phyloP scores from a whole-genome alignment of 768 basidiomycete genomes.

The Lactarius hengduanensis region DNA sequence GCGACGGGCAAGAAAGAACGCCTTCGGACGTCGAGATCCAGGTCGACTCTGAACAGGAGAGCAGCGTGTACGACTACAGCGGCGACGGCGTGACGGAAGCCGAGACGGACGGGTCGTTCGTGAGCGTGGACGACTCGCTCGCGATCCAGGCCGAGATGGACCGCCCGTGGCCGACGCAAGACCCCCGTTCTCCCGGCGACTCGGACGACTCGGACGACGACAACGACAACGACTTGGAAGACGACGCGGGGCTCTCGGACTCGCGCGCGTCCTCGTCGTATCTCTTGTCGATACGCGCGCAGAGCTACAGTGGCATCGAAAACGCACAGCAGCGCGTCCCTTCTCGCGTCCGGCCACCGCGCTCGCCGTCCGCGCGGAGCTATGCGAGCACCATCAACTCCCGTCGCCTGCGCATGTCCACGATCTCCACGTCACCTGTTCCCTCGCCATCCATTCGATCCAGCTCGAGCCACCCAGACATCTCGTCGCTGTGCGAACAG shows the following conservation, averaged over 20 bases:
- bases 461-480: slow-evolving; percentile 54
- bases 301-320: slow-evolving; percentile 17
- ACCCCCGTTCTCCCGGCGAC: slow-evolving; percentile 5
- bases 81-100: slow-evolving; percentile 20
- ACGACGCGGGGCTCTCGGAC: neutral
- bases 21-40: slow-evolving; percentile 17
- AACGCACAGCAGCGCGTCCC: slow-evolving; percentile 2
- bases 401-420: slow-evolving; percentile 38
- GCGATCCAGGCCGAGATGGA: slow-evolving; percentile 6
- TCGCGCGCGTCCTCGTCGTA: slow-evolving; percentile 3
- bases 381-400: slow-evolving; percentile 25
- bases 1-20: slow-evolving; percentile 64
- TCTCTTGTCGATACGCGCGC: slow-evolving; percentile 6
- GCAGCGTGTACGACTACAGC: neutral
- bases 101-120: slow-evolving; percentile 21
- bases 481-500: slow-evolving; percentile 55
- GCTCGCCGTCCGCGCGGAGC: slow-evolving; percentile 8
- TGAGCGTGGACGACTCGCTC: slow-evolving; percentile 22
- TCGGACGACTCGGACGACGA: slow-evolving; percentile 6
- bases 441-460: slow-evolving; percentile 50
- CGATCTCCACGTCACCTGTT: slow-evolving; percentile 36
- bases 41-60: slow-evolving; percentile 19
- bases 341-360: neutral
- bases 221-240: neutral
- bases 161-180: slow-evolving; percentile 1